Evolutionary conservation across 2,329 filamentous ascomycete species (phyloP).

Genomic region (Lachnellula suecica): DNA sequence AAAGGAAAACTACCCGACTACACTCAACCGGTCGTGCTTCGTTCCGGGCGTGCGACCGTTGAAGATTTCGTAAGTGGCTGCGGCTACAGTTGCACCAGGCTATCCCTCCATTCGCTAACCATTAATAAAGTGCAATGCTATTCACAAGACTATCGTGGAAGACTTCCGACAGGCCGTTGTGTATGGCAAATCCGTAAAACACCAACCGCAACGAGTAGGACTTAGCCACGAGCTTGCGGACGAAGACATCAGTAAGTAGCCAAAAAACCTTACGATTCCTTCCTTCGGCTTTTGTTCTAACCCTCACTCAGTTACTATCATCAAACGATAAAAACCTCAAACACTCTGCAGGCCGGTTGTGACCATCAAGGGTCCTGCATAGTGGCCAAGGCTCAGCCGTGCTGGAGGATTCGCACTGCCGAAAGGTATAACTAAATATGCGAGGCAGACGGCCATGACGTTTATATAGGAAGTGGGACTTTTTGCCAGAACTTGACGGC

Average conservation of each 20-base stretch:
- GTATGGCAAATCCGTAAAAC: conserved; percentile 97
- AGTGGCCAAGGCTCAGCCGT: conserved; percentile 9
- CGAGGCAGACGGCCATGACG: background rate
- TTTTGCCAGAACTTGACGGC: conserved; percentile 18
- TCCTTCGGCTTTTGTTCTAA: conserved; percentile 11
- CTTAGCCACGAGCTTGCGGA: conserved; percentile 88
- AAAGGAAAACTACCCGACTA: conserved; percentile 96
- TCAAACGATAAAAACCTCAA: conserved; percentile 56
- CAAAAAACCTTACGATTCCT: background rate
- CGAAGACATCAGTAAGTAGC: conserved; percentile 74
- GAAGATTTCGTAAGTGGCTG: conserved; percentile 85
- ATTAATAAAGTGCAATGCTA: conserved; percentile 80
- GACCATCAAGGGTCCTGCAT: background rate
- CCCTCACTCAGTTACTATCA: conserved; percentile 55
- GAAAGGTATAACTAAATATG: background rate
- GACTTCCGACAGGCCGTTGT: conserved; percentile 95
- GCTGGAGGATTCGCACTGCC: background rate
- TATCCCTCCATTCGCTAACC: conserved; percentile 12
- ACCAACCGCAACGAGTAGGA: conserved; percentile 95
- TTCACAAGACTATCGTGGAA: conserved; percentile 93
- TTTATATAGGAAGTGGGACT: conserved; percentile 12
- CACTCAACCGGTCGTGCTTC: conserved; percentile 83
- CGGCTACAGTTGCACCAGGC: background rate
- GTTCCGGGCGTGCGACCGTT: conserved; percentile 78
- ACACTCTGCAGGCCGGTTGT: background rate